Base-by-base conservation (phyloP, 192 early-diverging fungal genomes). In the Borealophlyctis nickersoniae region DNA sequence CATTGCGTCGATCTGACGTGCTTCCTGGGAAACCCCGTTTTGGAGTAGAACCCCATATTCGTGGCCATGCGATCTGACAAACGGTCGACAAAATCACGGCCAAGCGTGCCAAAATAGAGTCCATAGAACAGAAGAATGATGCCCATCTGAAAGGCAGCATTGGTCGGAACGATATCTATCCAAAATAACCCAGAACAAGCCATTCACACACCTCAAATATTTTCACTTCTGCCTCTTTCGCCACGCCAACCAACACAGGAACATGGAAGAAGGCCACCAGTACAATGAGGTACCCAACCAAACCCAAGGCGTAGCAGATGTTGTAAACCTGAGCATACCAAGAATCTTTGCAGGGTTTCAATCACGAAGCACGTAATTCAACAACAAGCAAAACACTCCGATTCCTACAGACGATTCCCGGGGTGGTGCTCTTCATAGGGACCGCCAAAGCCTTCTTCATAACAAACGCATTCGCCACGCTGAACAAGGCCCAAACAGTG, bases 31-130 rank as follows among this genome's bases (percentile, higher is more conserved):
- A 82, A 76, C 27, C 81, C 81, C 3, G 64, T 60, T 16, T 58
- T 63, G 16, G 63, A 52, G 64, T 76, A 78, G 68, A 75, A 83
- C 2, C 77, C 81, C 53, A 76, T 73, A 45, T 27, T 62, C 22
- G 65, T 29, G 9, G 81, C 81, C 81, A 83, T 83, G 31, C 72
- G 65, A 54, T 83, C 81, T 1, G 72, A 68, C 5, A 83, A 67
- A 4, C 78, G 61, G 62, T 77, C 81, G 5, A 83, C 81, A 64
- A 76, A 74, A 63, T 83, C 77, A 28, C 77, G 71, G 33, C 74
- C 70, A 35, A 79, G 68, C 19, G 74, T 78, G 34, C 77, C 77
- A 60, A 83, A 80, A 48, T 83, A 80, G 4, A 83, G 64, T 3
- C 73, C 77, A 50, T 83, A 83, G 58, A 83, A 83, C 28, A 80